Base-by-base conservation (phyloP, 73 alveolate genomes). In the Blepharisma japonicum region DNA sequence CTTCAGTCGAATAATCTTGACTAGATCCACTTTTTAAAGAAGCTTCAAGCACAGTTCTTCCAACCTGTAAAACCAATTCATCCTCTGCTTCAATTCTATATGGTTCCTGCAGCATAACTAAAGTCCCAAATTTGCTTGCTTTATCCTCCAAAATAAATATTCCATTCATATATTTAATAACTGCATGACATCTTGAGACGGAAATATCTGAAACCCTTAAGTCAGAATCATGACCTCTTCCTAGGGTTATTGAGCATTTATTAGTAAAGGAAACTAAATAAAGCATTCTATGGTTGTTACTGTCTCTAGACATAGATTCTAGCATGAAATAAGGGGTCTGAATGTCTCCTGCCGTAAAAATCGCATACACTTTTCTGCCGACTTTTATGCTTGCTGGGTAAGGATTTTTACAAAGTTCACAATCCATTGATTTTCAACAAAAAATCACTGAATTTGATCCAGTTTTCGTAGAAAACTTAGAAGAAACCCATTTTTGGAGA, bases 161-260 rank as follows among this genome's bases (percentile, higher is more conserved):
- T 25, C 84, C 84, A 11, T 77, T 6, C 48, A n/a, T 66, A 32
- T 9, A 77, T 8, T 77, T 7, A 25, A 77, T 54, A 5, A 54
- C 67, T 3, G 84, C 81, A 77, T 88, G 95, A 25, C 81, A 56
- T 76, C 95, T 81, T 55, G 89, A 81, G 39, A 88, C 95, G 18
- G 95, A 88, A 55, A 88, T 88, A 74, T 88, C 95, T 70, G 91
- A 83, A 23, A 88, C 55, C 14, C 89, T 55, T 14, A 85, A 56
- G 68, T 88, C 90, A 7, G 83, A 72, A 9, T 86, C 87, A 72
- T 86, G 92, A 11, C 95, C 95, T 81, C 95, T 80, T 9, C 95
- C 95, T 18, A 88, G 45, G 66, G 76, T 78, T 67, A 88, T 76
- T 32, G 56, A 55, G 77, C 66, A 56, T 25, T 85, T 79, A 18